Conservation (phyloP, 176 grass and related monocot species). For the Calamus simplicifolius region DNA sequence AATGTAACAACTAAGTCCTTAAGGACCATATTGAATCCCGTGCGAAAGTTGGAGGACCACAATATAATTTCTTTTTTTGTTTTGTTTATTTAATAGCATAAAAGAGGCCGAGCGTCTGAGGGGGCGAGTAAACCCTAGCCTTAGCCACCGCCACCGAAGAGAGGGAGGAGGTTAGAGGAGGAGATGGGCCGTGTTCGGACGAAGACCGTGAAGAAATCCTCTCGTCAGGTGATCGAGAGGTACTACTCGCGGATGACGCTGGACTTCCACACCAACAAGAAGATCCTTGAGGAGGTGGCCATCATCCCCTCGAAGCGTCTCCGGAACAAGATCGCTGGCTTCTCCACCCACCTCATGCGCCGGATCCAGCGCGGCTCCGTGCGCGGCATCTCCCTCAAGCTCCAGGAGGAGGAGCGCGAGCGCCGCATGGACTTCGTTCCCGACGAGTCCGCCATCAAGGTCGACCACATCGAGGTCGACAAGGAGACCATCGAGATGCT, state of each 20-base stretch:
- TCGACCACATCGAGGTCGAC: conserved; percentile 11
- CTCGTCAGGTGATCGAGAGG: conserved; percentile 10
- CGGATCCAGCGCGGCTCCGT: conserved; percentile 13
- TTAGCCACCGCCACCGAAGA: too few relatives aligned
- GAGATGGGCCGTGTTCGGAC: conserved; percentile 12
- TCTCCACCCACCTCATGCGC: conserved; percentile 15
- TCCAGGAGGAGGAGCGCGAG: conserved; percentile 20
- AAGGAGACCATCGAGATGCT: conserved; percentile 15
- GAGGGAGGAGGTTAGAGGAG: too few relatives aligned
- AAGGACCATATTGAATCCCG: too few relatives aligned
- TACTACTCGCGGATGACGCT: conserved; percentile 9
- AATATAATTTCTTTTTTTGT: too few relatives aligned
- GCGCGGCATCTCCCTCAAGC: conserved; percentile 16
- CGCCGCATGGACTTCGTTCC: conserved; percentile 19
- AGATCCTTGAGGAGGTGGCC: conserved; percentile 12
- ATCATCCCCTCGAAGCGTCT: conserved; percentile 18
- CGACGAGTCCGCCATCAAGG: conserved; percentile 15
- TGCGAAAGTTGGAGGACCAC: too few relatives aligned
- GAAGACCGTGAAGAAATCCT: conserved; percentile 16
- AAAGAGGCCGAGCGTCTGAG: too few relatives aligned
- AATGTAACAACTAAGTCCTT: too few relatives aligned
- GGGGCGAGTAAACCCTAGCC: too few relatives aligned
- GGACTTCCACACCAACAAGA: conserved; percentile 20
- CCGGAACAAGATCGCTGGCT: conserved; percentile 13
- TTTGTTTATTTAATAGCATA: too few relatives aligned